A percentile compares a stretch with the other conserved stretches of the same genome.
Evolutionary conservation across 2,329 filamentous ascomycete genomes (phyloP).

Genomic region (Colletotrichum coccodes): DNA sequence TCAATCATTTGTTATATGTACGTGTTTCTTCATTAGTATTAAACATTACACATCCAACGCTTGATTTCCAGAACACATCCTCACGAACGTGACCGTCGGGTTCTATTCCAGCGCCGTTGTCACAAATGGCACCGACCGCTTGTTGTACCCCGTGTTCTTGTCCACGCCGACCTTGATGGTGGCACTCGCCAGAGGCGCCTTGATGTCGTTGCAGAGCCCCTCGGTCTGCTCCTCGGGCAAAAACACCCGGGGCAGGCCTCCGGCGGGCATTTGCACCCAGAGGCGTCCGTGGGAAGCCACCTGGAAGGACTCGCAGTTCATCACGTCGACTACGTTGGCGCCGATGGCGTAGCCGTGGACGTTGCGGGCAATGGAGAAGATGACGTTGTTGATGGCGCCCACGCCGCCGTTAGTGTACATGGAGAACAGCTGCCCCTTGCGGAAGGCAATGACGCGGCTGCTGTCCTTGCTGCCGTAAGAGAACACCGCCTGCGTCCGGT

Average conservation of each 20-base stretch:
- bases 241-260: constrained; percentile 26
- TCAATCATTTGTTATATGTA: too few species aligned
- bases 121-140: constrained; percentile 15
- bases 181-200: constrained; percentile 15
- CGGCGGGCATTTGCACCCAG: constrained; percentile 31
- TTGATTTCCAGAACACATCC: too few species aligned
- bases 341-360: constrained; percentile 45
- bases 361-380: constrained; percentile 46
- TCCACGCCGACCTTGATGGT: constrained; percentile 29
- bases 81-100: too few species aligned
- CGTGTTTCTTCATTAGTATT: too few species aligned
- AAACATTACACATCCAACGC: too few species aligned
- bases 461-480: constrained; percentile 18
- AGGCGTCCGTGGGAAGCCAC: constrained; percentile 26
- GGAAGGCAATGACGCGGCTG: constrained; percentile 30
- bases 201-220: constrained; percentile 28
- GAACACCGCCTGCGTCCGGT: constrained; percentile 23
- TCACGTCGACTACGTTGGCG: constrained; percentile 50
- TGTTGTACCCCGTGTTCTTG: constrained; percentile 25
- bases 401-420: constrained; percentile 53
- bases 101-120: constrained; percentile 4
- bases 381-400: constrained; percentile 41
- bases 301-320: constrained; percentile 48
- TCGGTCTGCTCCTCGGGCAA: constrained; percentile 27
- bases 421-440: constrained; percentile 32